phyloP scores from a whole-genome alignment of 1,284 basidiomycete species.

The Coniophora puteana region DNA sequence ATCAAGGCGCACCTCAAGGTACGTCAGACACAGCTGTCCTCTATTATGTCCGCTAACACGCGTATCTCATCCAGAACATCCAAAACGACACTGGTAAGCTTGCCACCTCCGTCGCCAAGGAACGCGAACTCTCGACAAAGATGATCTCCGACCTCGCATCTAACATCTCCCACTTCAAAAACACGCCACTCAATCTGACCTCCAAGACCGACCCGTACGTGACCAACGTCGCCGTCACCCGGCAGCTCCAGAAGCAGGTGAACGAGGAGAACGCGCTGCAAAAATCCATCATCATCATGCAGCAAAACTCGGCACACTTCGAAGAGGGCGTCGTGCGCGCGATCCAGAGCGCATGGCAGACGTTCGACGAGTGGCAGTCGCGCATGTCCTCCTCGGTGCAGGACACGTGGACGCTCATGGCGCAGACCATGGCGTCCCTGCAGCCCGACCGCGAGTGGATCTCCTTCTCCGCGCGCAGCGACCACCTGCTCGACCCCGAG shows the following conservation, averaged over 20 bases:
- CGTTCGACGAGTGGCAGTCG: constrained; percentile 95
- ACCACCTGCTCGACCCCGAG: constrained; percentile 96
- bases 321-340: constrained; percentile 96
- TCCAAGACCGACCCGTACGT: constrained; percentile 84
- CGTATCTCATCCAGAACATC: constrained; percentile 64
- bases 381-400: constrained; percentile 82
- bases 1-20: constrained; percentile 98
- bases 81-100: constrained; percentile 98
- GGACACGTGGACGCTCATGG: constrained; percentile 77
- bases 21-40: constrained; percentile 17
- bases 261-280: constrained; percentile 98
- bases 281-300: constrained; percentile 99
- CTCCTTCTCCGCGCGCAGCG: constrained; percentile 89
- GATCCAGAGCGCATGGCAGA: constrained; percentile 96
- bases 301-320: constrained; percentile 96
- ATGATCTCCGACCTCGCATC: constrained; percentile 87
- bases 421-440: constrained; percentile 78
- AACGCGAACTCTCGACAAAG: constrained; percentile 88
- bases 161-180: constrained; percentile 89
- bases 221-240: constrained; percentile 77
- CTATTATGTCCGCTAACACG: not conserved
- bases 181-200: constrained; percentile 88
- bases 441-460: constrained; percentile 97
- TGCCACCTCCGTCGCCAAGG: constrained; percentile 89
- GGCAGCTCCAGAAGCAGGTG: constrained; percentile 91